phyloP scores from a whole-genome alignment of 202 grass and related monocot species.

The Carex sylvatica region DNA sequence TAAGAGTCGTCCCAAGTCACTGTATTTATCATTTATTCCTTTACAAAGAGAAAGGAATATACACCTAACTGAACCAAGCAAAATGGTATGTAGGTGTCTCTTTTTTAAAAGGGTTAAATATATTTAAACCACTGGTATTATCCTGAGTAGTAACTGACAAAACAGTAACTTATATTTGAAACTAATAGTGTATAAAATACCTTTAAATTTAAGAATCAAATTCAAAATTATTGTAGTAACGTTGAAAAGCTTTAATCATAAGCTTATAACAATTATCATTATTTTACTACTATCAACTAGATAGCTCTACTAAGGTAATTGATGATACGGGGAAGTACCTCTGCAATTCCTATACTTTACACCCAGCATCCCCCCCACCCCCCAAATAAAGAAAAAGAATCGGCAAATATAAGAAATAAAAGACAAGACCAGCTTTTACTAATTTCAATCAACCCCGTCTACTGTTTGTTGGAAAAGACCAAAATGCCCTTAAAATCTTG shows the following conservation, averaged over 20 bases:
- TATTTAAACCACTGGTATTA: background rate
- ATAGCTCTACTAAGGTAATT: background rate
- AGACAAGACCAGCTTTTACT: background rate
- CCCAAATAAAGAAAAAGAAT: background rate
- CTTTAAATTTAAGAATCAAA: background rate
- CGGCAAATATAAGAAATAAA: background rate
- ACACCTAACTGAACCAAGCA: background rate
- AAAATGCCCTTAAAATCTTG: too few species aligned
- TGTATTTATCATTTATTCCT: background rate
- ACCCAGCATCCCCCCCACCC: background rate
- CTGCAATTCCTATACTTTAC: background rate
- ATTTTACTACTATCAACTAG: too few species aligned
- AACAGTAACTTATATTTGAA: background rate
- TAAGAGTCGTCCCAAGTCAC: background rate
- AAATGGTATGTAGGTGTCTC: background rate
- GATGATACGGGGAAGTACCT: background rate
- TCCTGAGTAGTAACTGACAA: background rate
- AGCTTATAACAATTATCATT: too few species aligned
- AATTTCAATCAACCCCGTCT: background rate
- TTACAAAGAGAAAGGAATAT: background rate
- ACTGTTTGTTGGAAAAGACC: background rate
- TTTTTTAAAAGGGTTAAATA: too few species aligned
- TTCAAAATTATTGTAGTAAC: background rate
- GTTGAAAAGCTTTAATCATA: background rate
- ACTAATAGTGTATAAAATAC: background rate